phyloP scores from a whole-genome alignment of 208 protist species.

The Leishmania major region DNA sequence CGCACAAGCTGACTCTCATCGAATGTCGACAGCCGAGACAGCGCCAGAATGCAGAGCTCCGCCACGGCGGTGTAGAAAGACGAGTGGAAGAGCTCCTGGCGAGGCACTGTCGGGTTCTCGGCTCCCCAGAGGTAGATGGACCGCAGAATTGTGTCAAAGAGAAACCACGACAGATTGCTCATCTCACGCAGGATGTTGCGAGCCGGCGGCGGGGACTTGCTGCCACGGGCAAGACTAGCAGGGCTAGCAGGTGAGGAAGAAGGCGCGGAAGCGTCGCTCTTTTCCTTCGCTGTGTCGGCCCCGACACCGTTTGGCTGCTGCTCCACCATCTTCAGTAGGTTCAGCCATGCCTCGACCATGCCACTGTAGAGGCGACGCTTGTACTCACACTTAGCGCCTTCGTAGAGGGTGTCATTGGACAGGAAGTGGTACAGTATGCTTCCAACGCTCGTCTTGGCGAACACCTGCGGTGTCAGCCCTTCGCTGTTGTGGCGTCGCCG shows the following conservation, averaged over 20 bases:
- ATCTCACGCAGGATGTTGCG: constrained; percentile 73
- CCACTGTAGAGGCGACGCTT: constrained; percentile 75
- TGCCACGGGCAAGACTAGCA: constrained; percentile 4
- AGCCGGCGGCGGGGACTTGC: constrained; percentile 18
- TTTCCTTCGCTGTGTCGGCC: background rate
- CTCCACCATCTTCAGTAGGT: constrained; percentile 42
- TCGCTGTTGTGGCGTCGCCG: constrained; percentile 50
- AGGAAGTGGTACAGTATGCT: constrained; percentile 82
- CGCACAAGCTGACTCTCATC: constrained; percentile 62
- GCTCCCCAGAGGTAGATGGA: constrained; percentile 80
- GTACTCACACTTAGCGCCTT: constrained; percentile 40
- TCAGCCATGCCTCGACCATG: constrained; percentile 69
- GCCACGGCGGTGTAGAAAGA: constrained; percentile 63
- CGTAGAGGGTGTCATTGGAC: constrained; percentile 82
- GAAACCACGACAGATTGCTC: constrained; percentile 80
- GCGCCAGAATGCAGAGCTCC: constrained; percentile 66
- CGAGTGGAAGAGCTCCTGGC: constrained; percentile 61
- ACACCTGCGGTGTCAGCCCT: constrained; percentile 34
- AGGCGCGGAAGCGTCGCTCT: background rate
- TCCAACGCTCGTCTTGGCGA: constrained; percentile 55
- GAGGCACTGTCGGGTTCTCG: constrained; percentile 52
- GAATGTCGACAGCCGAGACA: constrained; percentile 56
- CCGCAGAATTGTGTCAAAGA: constrained; percentile 85
- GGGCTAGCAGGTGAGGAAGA: constrained; percentile 2
- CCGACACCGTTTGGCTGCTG: background rate